These are phyloP conservation scores for Phialemoniopsis sp. DNA, from an alignment of 2,329 filamentous ascomycete genomes.

Conservation along the genomic window DNA sequence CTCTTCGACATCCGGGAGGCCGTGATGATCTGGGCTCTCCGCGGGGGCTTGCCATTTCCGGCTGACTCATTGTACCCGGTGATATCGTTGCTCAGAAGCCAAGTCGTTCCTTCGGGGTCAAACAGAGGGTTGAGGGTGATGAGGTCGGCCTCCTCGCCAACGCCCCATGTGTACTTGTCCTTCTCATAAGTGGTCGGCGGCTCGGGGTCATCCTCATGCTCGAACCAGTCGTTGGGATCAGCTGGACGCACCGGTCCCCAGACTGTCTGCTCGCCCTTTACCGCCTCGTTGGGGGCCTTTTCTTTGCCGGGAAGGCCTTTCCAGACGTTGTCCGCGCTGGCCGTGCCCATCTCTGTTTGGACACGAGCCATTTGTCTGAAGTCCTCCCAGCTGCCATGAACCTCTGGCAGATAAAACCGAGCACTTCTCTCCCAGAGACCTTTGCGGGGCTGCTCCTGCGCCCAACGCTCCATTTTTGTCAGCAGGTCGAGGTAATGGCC, in stretches of 20 bases:
- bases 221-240: slow-evolving; percentile 66
- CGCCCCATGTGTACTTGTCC: slow-evolving; percentile 82
- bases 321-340: slow-evolving; percentile 66
- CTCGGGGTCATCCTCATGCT: slow-evolving; percentile 66
- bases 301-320: slow-evolving; percentile 39
- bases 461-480: slow-evolving; percentile 65
- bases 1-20: slow-evolving; percentile 77
- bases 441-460: slow-evolving; percentile 69
- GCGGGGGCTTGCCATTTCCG: slow-evolving; percentile 56
- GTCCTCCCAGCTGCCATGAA: slow-evolving; percentile 76
- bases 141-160: slow-evolving; percentile 85
- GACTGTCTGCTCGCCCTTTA: slow-evolving; percentile 56
- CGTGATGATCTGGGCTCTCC: slow-evolving; percentile 85
- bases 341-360: slow-evolving; percentile 66
- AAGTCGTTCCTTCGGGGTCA: slow-evolving; percentile 81
- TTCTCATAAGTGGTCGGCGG: slow-evolving; percentile 72
- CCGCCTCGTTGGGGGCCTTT: slow-evolving; percentile 25
- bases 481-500: slow-evolving; percentile 80
- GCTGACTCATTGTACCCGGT: slow-evolving; percentile 73
- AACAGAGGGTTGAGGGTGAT: slow-evolving; percentile 92
- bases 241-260: slow-evolving; percentile 80
- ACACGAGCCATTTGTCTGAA: slow-evolving; percentile 75
- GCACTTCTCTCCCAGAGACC: slow-evolving; percentile 77
- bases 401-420: slow-evolving; percentile 72
- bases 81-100: slow-evolving; percentile 78